phyloP scores from a whole-genome alignment of 129 eudicot species.

The Sambucus nigra region DNA sequence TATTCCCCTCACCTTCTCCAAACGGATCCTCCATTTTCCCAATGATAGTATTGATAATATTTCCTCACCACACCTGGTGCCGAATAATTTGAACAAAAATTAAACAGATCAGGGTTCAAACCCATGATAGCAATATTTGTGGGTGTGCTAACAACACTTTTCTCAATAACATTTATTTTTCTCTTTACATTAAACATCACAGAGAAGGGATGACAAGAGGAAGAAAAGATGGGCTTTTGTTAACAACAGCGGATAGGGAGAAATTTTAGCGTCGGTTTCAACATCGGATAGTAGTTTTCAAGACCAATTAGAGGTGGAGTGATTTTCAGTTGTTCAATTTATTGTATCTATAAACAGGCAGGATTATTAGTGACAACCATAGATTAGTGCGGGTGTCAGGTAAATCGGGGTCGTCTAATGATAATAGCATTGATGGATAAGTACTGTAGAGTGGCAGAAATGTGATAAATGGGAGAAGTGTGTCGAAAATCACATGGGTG shows the following conservation, averaged over 20 bases:
- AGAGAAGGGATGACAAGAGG: conserved; percentile 2
- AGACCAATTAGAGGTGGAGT: conserved; percentile 52
- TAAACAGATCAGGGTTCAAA: conserved; percentile 19
- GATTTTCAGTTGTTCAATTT: conserved; percentile 69
- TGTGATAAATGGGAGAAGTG: conserved; percentile 78
- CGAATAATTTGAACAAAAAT: conserved; percentile 7
- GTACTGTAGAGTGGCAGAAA: conserved; percentile 38
- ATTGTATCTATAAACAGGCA: conserved; percentile 46
- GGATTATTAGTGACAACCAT: conserved; percentile 51
- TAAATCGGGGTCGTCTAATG: no score
- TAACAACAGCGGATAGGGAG: conserved; percentile 21
- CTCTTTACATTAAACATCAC: conserved; percentile 74
- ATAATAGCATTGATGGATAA: conserved; percentile 17
- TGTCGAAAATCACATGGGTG: conserved; percentile 87
- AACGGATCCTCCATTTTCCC: no score
- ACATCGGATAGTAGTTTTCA: conserved; percentile 47
- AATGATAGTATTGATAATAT: no score
- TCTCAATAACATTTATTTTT: conserved; percentile 56
- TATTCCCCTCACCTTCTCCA: no score
- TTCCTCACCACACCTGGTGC: conserved; percentile 11
- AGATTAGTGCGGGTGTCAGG: conserved; percentile 20
- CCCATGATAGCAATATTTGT: conserved; percentile 51
- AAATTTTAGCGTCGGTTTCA: conserved; percentile 34
- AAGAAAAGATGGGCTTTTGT: conserved; percentile 44
- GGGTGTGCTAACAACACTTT: conserved; percentile 46